These are phyloP conservation scores for Hypholoma sublateritium DNA, from an alignment of 768 basidiomycete genomes.

Conservation along the genomic window DNA sequence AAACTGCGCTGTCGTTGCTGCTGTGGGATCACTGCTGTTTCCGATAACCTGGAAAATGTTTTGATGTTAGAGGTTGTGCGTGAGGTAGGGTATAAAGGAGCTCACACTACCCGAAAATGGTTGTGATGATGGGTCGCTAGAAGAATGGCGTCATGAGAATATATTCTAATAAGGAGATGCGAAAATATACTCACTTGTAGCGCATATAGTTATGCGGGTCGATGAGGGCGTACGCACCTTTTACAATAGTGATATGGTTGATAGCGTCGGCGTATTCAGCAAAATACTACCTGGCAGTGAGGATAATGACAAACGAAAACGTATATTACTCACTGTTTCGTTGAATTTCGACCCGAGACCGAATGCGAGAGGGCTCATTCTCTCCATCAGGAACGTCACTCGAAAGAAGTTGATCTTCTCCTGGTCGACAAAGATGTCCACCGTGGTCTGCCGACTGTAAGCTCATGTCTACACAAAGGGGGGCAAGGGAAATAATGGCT, in stretches of 20 bases:
- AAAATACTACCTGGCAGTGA: constrained; percentile 34
- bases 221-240: constrained; percentile 42
- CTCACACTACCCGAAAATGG: constrained; percentile 43
- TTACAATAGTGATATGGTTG: constrained; percentile 39
- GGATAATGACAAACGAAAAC: not conserved
- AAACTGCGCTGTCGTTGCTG: constrained; percentile 45
- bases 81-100: not conserved
- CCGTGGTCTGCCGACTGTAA: constrained; percentile 30
- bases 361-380: constrained; percentile 38
- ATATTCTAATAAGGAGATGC: not conserved
- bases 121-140: constrained; percentile 42
- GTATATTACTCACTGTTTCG: constrained; percentile 33
- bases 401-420: constrained; percentile 51
- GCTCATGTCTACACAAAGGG: not conserved
- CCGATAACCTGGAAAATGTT: constrained; percentile 39
- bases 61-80: not conserved
- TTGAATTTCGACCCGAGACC: constrained; percentile 44
- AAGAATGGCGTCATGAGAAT: not conserved
- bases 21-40: constrained; percentile 40
- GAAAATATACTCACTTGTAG: constrained; percentile 34
- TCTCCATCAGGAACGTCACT: constrained; percentile 48
- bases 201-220: constrained; percentile 52
- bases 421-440: constrained; percentile 46
- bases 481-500: too few relatives aligned
- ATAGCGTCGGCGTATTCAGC: constrained; percentile 41